phyloP scores from a whole-genome alignment of 371 early-diverging fungal genomes.

The Rhizopus stolonifer region DNA sequence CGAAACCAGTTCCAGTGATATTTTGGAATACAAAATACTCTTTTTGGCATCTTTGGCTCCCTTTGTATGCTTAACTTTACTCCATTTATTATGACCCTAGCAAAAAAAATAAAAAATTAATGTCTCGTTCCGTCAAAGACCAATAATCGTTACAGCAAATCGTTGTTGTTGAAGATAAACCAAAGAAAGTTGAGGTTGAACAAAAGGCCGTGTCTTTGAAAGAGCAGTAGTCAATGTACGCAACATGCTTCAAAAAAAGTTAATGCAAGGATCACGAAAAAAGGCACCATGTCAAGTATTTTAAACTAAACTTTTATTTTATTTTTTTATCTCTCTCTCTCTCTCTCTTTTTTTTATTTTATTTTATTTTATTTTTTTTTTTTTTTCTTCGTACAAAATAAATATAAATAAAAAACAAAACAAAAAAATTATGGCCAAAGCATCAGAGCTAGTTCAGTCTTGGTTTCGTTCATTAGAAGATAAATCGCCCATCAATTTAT shows the following conservation, averaged over 20 bases:
- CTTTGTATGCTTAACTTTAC: conserved; percentile 67
- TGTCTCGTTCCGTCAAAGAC: too few species aligned
- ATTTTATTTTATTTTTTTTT: conserved; percentile 7
- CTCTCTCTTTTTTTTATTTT: too few species aligned
- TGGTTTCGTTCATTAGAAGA: conserved; percentile 20
- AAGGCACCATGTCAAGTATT: too few species aligned
- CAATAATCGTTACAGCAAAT: conserved; percentile 34
- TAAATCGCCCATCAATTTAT: conserved; percentile 40
- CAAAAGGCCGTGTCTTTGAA: background rate
- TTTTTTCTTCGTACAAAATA: background rate
- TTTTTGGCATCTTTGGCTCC: conserved; percentile 59
- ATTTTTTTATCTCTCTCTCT: too few species aligned
- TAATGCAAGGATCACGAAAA: background rate
- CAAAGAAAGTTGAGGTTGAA: background rate
- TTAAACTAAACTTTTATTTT: too few species aligned
- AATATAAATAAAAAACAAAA: too few species aligned
- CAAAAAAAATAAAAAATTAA: background rate
- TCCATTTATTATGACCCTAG: conserved; percentile 71
- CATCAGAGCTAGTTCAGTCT: conserved; percentile 8
- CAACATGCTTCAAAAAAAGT: conserved; percentile 1
- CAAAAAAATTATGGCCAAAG: background rate
- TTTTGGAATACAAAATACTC: conserved; percentile 54
- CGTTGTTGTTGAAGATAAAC: conserved; percentile 34
- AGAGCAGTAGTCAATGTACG: background rate
- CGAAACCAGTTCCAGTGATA: conserved; percentile 60